Conservation (phyloP, 108 stramenopile species). For the Nitzschia sp. region DNA sequence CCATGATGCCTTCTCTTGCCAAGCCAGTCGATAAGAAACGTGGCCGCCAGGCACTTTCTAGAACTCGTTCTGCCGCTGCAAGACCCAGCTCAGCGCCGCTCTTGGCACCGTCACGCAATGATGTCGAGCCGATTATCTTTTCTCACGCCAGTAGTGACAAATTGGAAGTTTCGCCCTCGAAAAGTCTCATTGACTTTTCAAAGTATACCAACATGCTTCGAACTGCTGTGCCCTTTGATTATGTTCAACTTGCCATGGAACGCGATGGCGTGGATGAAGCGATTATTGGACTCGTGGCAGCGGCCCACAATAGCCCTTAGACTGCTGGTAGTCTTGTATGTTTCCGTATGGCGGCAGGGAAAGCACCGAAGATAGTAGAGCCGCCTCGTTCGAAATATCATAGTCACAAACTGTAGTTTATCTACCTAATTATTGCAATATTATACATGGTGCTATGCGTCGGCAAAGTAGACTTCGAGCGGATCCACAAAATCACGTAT, state of each 20-base stretch:
- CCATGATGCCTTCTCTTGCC: too few relatives aligned
- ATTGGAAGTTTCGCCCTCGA: neutral
- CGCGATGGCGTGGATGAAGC: conserved; percentile 20
- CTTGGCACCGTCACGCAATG: conserved; percentile 3
- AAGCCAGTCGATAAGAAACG: too few relatives aligned
- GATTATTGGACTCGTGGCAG: conserved; percentile 4
- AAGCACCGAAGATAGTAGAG: too few relatives aligned
- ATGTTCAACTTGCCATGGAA: conserved; percentile 19
- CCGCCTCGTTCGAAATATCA: too few relatives aligned
- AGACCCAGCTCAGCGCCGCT: neutral
- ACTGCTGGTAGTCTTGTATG: too few relatives aligned
- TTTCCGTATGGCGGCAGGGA: too few relatives aligned
- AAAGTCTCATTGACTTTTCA: neutral
- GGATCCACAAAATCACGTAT: conserved; percentile 62
- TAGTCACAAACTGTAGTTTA: too few relatives aligned
- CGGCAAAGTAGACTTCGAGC: conserved; percentile 46
- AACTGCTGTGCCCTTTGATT: conserved; percentile 7
- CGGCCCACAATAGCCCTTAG: conserved; percentile 1
- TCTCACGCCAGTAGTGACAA: neutral
- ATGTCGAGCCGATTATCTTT: conserved; percentile 8
- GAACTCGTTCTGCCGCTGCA: too few relatives aligned
- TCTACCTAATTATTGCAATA: neutral
- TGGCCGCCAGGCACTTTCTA: too few relatives aligned
- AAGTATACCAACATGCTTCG: conserved; percentile 27
- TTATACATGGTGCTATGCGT: conserved; percentile 6